Evolutionary conservation across 768 basidiomycete species (phyloP).

Genomic region (Hygrocybe punicea): DNA sequence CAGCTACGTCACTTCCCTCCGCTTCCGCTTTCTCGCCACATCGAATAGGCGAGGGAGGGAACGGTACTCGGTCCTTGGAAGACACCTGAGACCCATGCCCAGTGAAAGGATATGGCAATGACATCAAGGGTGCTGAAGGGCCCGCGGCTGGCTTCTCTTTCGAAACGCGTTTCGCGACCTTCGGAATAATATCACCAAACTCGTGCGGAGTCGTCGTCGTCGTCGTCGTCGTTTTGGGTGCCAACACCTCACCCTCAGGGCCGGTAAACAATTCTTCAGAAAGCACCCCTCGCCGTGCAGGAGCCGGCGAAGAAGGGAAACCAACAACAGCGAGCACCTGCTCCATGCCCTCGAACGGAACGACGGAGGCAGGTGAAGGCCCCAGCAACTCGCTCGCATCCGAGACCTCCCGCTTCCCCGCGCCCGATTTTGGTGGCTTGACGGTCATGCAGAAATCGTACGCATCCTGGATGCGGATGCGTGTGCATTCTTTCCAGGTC

Average conservation of each 20-base stretch:
- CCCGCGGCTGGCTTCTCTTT: slow-evolving; percentile 42
- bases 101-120: slow-evolving; percentile 69
- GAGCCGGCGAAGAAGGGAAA: slow-evolving; percentile 47
- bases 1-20: slow-evolving; percentile 22
- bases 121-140: slow-evolving; percentile 43
- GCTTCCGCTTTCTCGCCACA: slow-evolving; percentile 34
- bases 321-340: slow-evolving; percentile 58
- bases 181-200: slow-evolving; percentile 42
- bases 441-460: slow-evolving; percentile 71
- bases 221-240: slow-evolving; percentile 20
- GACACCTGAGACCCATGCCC: slow-evolving; percentile 58
- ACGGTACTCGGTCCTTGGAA: slow-evolving; percentile 63
- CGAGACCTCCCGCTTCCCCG: slow-evolving; percentile 32
- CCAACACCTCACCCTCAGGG: slow-evolving; percentile 35
- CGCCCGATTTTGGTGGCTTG: slow-evolving; percentile 36
- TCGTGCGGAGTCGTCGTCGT: slow-evolving; percentile 18
- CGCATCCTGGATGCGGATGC: slow-evolving; percentile 68
- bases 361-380: slow-evolving; percentile 18
- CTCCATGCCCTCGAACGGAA: slow-evolving; percentile 53
- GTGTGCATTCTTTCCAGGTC: slow-evolving; percentile 74
- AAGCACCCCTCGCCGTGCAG: slow-evolving; percentile 56
- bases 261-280: slow-evolving; percentile 62
- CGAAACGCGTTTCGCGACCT: slow-evolving; percentile 44
- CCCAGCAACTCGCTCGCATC: slow-evolving; percentile 4
- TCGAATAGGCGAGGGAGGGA: slow-evolving; percentile 61